These are phyloP conservation scores for Populus ilicifolia DNA, from an alignment of 345 rosid genomes.

Conservation along the genomic window DNA sequence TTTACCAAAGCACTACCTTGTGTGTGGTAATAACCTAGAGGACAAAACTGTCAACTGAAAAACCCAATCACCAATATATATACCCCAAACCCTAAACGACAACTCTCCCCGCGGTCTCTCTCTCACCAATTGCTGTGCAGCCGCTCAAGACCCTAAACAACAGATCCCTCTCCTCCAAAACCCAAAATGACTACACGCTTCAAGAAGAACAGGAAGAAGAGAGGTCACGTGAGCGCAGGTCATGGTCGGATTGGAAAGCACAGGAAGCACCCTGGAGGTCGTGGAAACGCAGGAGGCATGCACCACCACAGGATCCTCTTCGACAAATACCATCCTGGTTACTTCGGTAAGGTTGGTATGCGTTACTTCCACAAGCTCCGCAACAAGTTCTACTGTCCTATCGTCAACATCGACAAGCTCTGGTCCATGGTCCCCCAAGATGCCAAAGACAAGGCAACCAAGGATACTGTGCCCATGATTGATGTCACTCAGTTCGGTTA, in stretches of 20 bases:
- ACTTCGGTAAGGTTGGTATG: slow-evolving; percentile 32
- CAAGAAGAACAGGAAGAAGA: slow-evolving; percentile 31
- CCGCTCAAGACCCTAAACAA: not conserved
- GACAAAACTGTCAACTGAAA: not conserved
- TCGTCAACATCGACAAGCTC: slow-evolving; percentile 33
- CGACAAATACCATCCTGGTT: slow-evolving; percentile 36
- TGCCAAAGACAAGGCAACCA: slow-evolving; percentile 17
- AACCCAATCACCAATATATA: not conserved
- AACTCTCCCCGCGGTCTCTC: not conserved
- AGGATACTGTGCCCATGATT: slow-evolving; percentile 18
- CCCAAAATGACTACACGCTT: slow-evolving; percentile 19
- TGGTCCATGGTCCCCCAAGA: slow-evolving; percentile 30
- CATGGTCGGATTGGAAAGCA: slow-evolving; percentile 31
- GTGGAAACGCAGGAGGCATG: slow-evolving; percentile 32
- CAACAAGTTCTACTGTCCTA: slow-evolving; percentile 26
- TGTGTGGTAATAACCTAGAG: not conserved
- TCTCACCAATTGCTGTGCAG: too few species aligned
- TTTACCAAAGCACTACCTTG: not conserved
- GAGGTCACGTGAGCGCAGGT: slow-evolving; percentile 30
- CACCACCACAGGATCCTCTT: slow-evolving; percentile 33
- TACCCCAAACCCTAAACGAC: not conserved
- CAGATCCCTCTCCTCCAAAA: not conserved
- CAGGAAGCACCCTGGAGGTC: slow-evolving; percentile 30
- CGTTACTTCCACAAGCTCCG: slow-evolving; percentile 30
- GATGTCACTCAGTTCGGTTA: slow-evolving; percentile 29